phyloP scores from a whole-genome alignment of 257 asterid genomes.

The Salvia hispanica region DNA sequence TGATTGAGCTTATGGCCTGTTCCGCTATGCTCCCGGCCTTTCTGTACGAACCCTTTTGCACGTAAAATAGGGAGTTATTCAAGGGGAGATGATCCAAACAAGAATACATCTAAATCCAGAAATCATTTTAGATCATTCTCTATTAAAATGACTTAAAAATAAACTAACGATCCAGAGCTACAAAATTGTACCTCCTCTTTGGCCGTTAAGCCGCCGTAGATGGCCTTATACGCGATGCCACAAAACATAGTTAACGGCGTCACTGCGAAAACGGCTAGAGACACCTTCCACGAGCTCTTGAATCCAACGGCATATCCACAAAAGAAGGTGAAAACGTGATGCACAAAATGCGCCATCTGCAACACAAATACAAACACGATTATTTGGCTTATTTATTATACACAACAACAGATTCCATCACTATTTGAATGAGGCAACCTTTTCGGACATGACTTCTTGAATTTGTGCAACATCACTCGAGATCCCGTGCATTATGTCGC shows the following conservation, averaged over 20 bases:
- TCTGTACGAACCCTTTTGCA: slow-evolving; percentile 64
- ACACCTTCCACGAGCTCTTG: slow-evolving; percentile 63
- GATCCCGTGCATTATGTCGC: slow-evolving; percentile 91
- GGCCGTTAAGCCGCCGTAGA: slow-evolving; percentile 73
- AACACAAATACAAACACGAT: neutral
- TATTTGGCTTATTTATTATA: too few species aligned
- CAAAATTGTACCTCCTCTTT: slow-evolving; percentile 70
- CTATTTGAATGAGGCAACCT: slow-evolving; percentile 43
- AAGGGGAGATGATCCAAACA: too few species aligned
- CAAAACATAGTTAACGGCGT: slow-evolving; percentile 85
- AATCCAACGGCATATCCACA: slow-evolving; percentile 75
- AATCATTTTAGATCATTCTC: too few species aligned
- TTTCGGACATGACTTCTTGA: slow-evolving; percentile 90
- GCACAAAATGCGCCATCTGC: slow-evolving; percentile 89
- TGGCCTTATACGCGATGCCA: slow-evolving; percentile 78
- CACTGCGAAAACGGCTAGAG: slow-evolving; percentile 77
- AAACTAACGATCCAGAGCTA: neutral
- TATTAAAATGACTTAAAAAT: too few species aligned
- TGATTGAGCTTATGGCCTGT: slow-evolving; percentile 72
- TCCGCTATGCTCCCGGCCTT: slow-evolving; percentile 80
- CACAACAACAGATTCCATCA: neutral
- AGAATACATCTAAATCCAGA: too few species aligned
- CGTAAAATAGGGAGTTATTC: slow-evolving; percentile 15
- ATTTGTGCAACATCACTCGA: slow-evolving; percentile 89
- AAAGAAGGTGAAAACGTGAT: slow-evolving; percentile 77